phyloP scores from a whole-genome alignment of 805 yeast genomes.

The Vanderwaltozyma yarrowii region DNA sequence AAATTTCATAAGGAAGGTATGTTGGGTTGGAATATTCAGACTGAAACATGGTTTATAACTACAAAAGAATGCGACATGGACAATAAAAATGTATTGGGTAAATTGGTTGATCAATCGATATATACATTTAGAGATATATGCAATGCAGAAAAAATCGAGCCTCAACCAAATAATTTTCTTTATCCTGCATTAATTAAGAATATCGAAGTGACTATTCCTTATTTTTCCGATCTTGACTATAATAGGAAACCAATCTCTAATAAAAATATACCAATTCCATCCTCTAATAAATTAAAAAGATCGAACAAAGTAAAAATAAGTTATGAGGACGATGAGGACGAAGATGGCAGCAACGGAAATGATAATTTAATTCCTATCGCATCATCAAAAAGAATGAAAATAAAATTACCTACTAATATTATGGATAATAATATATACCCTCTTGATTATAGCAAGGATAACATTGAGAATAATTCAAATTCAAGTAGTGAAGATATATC shows the following conservation, averaged over 20 bases:
- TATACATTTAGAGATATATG: slow-evolving; percentile 42
- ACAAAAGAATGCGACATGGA: slow-evolving; percentile 39
- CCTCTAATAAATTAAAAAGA: slow-evolving; percentile 12
- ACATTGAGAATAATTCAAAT: too few relatives aligned
- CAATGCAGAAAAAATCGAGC: slow-evolving; percentile 36
- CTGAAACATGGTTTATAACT: slow-evolving; percentile 34
- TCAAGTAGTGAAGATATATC: too few relatives aligned
- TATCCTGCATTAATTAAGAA: slow-evolving; percentile 40
- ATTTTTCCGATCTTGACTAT: slow-evolving; percentile 34
- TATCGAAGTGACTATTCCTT: slow-evolving; percentile 36
- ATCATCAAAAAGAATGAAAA: slow-evolving; percentile 9
- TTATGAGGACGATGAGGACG: slow-evolving; percentile 31
- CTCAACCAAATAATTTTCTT: slow-evolving; percentile 35
- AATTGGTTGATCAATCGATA: slow-evolving; percentile 44
- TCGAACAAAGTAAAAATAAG: slow-evolving; percentile 28
- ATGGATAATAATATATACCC: not conserved
- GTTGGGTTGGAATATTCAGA: slow-evolving; percentile 39
- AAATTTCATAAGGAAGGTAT: slow-evolving; percentile 43
- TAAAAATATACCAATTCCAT: not conserved
- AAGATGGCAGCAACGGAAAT: slow-evolving; percentile 22
- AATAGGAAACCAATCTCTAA: not conserved
- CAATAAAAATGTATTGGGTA: slow-evolving; percentile 42
- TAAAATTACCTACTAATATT: slow-evolving; percentile 7
- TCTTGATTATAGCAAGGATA: too few relatives aligned
- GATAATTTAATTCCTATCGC: slow-evolving; percentile 15